Percentiles rank a stretch among this genome's conserved stretches.
Evolutionary conservation across 495 filamentous ascomycete genomes (phyloP).

Genomic region (Pseudomonodictys pantanalensis): DNA sequence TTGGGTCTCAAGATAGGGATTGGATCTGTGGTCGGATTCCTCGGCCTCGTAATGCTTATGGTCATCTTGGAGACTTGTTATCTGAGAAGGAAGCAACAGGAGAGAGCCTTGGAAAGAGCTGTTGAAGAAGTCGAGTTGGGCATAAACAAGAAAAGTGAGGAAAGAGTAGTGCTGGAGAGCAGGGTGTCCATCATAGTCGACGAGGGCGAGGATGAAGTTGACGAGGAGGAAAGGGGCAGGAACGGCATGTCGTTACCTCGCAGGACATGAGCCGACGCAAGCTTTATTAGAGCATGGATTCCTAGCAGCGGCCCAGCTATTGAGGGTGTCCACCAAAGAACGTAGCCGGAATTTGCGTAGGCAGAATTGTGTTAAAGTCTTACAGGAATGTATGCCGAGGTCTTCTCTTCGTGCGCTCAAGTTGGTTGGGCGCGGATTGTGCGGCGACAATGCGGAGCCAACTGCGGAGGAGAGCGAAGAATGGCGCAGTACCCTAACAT

Average conservation of each 20-base stretch:
- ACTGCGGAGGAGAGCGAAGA: too few relatives aligned
- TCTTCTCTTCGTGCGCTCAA: too few relatives aligned
- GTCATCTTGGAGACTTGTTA: neutral
- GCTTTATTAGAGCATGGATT: too few relatives aligned
- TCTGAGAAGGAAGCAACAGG: neutral
- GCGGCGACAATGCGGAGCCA: too few relatives aligned
- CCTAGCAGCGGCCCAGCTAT: too few relatives aligned
- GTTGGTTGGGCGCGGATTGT: too few relatives aligned
- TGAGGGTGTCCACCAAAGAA: too few relatives aligned
- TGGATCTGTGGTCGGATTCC: neutral
- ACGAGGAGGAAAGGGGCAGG: conserved; percentile 1
- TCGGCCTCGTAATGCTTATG: neutral
- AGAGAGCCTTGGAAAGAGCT: conserved; percentile 1
- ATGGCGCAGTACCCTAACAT: too few relatives aligned
- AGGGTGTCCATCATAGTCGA: conserved; percentile 6
- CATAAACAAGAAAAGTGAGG: neutral
- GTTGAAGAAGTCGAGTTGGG: conserved; percentile 3
- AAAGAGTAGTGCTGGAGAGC: conserved; percentile 12
- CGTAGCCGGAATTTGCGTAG: too few relatives aligned
- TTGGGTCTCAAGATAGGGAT: conserved; percentile 2
- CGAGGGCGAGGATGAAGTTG: neutral
- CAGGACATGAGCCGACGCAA: neutral
- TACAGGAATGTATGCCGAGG: too few relatives aligned
- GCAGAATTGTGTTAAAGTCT: too few relatives aligned
- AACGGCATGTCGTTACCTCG: conserved; percentile 10